phyloP scores from a whole-genome alignment of 495 filamentous ascomycete genomes.

The Penicillium bovifimosum region DNA sequence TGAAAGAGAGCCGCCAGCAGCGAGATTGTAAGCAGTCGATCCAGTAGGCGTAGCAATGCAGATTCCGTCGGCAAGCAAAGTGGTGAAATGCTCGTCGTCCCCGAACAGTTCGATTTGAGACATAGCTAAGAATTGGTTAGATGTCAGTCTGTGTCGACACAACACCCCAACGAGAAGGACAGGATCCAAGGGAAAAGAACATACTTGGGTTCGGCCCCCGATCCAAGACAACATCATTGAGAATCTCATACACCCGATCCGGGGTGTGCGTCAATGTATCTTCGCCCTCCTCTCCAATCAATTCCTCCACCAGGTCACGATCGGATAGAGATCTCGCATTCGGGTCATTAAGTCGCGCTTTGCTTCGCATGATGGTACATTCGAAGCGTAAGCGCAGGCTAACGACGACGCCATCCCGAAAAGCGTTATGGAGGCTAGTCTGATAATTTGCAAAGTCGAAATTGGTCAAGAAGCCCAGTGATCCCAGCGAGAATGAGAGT shows the following conservation, averaged over 20 bases:
- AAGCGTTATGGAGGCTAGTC: constrained; percentile 63
- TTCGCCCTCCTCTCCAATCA: constrained; percentile 78
- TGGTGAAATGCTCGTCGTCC: constrained; percentile 91
- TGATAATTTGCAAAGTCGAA: constrained; percentile 80
- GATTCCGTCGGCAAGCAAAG: constrained; percentile 78
- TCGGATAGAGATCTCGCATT: constrained; percentile 18
- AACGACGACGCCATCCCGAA: constrained; percentile 82
- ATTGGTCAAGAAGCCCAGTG: constrained; percentile 91
- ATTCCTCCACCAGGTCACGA: constrained; percentile 79
- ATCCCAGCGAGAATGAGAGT: constrained; percentile 84
- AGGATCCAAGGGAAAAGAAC: constrained; percentile 25
- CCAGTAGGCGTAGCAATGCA: constrained; percentile 91
- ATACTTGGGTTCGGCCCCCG: constrained; percentile 83
- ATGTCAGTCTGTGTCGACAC: constrained; percentile 4
- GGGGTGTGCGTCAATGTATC: constrained; percentile 76
- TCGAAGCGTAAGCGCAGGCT: constrained; percentile 85
- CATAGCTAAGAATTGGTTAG: constrained; percentile 57
- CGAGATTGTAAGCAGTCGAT: constrained; percentile 95
- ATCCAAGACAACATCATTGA: constrained; percentile 91
- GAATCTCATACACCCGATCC: constrained; percentile 75
- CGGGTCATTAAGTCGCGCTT: constrained; percentile 30
- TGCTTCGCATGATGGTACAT: constrained; percentile 87
- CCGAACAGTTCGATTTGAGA: constrained; percentile 86
- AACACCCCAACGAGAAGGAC: not conserved
- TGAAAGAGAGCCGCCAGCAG: constrained; percentile 88